Conservation (phyloP, 2,329 filamentous ascomycete genomes). For the Sphaerulina populicola region DNA sequence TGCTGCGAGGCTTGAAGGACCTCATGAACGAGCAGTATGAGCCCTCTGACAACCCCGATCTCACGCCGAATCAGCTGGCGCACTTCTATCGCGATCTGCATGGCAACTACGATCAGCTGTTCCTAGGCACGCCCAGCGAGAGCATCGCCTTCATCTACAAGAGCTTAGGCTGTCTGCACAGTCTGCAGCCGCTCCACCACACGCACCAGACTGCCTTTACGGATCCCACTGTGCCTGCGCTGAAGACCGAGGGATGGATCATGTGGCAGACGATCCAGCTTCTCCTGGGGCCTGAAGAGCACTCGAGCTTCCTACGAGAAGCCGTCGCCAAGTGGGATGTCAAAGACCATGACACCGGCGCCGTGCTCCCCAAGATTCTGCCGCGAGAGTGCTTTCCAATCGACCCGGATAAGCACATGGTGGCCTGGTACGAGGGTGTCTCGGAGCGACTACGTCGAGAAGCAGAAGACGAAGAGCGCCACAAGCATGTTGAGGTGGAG, state of each 20-base stretch:
- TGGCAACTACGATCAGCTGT: conserved; percentile 52
- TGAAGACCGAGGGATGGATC: conserved; percentile 78
- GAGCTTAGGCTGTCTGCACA: conserved; percentile 81
- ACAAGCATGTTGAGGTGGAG: conserved; percentile 24
- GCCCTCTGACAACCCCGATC: conserved; percentile 38
- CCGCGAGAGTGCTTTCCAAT: conserved; percentile 64
- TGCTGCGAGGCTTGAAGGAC: conserved; percentile 42
- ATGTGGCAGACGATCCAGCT: conserved; percentile 92
- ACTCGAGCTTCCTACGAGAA: conserved; percentile 73
- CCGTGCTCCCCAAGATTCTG: conserved; percentile 50
- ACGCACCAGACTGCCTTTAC: conserved; percentile 52
- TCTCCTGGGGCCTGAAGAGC: conserved; percentile 76
- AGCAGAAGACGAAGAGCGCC: conserved; percentile 39
- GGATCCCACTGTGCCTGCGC: conserved; percentile 67
- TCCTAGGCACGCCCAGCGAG: conserved; percentile 62
- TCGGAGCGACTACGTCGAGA: conserved; percentile 61
- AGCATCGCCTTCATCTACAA: conserved; percentile 89
- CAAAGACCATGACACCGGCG: conserved; percentile 58
- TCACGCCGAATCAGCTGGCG: conserved; percentile 44
- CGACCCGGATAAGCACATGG: conserved; percentile 67
- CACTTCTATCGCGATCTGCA: conserved; percentile 43
- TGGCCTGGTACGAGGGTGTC: conserved; percentile 75
- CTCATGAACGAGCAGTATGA: conserved; percentile 40
- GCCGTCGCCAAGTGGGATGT: conserved; percentile 72
- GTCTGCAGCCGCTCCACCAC: conserved; percentile 56